Percentiles rank a stretch among this genome's conserved stretches.
phyloP scores from a whole-genome alignment of 2,329 filamentous ascomycete genomes.

The Phyllachora maydis region DNA sequence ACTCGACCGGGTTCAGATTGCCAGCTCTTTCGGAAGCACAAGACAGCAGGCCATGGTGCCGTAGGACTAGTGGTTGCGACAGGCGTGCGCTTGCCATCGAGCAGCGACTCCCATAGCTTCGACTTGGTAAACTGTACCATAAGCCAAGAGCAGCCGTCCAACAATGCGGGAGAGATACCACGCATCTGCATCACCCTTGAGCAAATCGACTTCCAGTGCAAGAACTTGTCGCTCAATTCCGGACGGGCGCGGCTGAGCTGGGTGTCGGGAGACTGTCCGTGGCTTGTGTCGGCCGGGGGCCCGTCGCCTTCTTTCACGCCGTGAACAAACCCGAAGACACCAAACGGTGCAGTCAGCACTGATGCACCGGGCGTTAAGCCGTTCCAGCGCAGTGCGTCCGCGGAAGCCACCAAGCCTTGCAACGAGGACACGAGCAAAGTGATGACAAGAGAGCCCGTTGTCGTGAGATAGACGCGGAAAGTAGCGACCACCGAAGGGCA shows the following conservation, averaged over 20 bases:
- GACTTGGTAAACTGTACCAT: slow-evolving; percentile 25
- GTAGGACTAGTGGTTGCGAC: slow-evolving; percentile 14
- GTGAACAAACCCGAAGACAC: slow-evolving; percentile 18
- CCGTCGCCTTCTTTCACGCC: slow-evolving; percentile 14
- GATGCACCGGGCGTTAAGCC: slow-evolving; percentile 21
- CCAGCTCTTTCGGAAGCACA: slow-evolving; percentile 12
- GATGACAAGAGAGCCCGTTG: slow-evolving; percentile 29
- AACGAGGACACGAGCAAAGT: slow-evolving; percentile 24
- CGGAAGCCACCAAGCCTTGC: slow-evolving; percentile 22
- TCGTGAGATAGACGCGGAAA: slow-evolving; percentile 32
- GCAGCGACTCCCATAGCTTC: slow-evolving; percentile 18
- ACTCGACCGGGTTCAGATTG: slow-evolving; percentile 8
- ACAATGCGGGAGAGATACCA: slow-evolving; percentile 20
- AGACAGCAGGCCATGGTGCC: slow-evolving; percentile 28
- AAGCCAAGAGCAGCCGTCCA: slow-evolving; percentile 26
- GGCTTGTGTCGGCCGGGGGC: no score
- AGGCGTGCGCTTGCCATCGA: slow-evolving; percentile 19
- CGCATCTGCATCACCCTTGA: slow-evolving; percentile 26
- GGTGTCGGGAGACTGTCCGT: slow-evolving; percentile 31
- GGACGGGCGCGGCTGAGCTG: slow-evolving; percentile 22
- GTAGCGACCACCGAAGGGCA: slow-evolving; percentile 21
- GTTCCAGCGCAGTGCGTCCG: slow-evolving; percentile 20
- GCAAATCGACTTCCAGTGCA: slow-evolving; percentile 27
- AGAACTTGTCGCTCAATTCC: slow-evolving; percentile 17
- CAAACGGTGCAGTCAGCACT: slow-evolving; percentile 33